Conservation (phyloP, 1,139 yeast species). For the Geotrichum phurueaensis region DNA sequence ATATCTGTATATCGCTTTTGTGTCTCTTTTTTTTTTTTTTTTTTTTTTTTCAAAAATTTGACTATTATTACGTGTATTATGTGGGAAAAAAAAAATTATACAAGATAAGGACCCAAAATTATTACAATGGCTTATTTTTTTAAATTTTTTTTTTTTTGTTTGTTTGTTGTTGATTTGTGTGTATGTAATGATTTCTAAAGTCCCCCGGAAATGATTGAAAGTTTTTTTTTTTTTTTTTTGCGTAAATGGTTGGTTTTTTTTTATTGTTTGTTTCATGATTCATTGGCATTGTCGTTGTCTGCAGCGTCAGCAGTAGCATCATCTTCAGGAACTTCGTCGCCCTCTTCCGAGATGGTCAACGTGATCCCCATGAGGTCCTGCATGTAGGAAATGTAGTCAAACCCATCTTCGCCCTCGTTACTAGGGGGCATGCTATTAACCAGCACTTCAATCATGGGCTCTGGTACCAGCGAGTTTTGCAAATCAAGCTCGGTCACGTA, state of each 20-base stretch:
- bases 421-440: constrained; percentile 31
- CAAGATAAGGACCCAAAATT: too few relatives aligned
- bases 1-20: too few relatives aligned
- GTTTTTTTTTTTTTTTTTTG: too few relatives aligned
- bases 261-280: background rate
- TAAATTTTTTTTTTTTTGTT: too few relatives aligned
- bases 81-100: too few relatives aligned
- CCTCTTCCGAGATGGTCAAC: constrained; percentile 3
- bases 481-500: constrained; percentile 40
- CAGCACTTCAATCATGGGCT: constrained; percentile 33
- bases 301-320: background rate
- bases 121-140: too few relatives aligned
- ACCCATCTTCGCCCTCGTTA: constrained; percentile 9
- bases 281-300: background rate
- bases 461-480: constrained; percentile 36
- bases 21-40: too few relatives aligned
- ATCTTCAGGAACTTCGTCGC: background rate
- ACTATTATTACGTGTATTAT: too few relatives aligned
- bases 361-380: constrained; percentile 20
- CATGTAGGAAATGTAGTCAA: constrained; percentile 34
- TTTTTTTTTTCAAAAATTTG: too few relatives aligned
- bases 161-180: too few relatives aligned
- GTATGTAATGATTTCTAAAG: too few relatives aligned
- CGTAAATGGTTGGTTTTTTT: background rate
- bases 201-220: too few relatives aligned